A percentile compares a stretch with the other conserved stretches of the same genome.
These are phyloP conservation scores for Taphrina pruni DNA, from an alignment of 1,139 yeast species.

Conservation along the genomic window DNA sequence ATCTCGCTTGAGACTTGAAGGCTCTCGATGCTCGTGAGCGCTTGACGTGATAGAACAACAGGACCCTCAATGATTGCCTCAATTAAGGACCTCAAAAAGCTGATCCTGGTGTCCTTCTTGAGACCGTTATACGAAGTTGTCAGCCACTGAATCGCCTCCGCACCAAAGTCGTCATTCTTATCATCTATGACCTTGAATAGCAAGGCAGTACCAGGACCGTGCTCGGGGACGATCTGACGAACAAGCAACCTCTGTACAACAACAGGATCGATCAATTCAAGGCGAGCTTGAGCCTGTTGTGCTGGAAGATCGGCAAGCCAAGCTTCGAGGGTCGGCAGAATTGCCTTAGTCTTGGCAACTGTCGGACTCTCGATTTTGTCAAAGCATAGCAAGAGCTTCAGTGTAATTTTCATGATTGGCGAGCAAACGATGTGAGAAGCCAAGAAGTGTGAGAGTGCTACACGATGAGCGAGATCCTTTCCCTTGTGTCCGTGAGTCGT, in stretches of 20 bases:
- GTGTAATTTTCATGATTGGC: constrained; percentile 44
- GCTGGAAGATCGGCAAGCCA: constrained; percentile 57
- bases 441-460: constrained; percentile 44
- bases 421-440: constrained; percentile 45
- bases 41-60: constrained; percentile 57
- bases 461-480: constrained; percentile 47
- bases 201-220: constrained; percentile 65
- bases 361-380: constrained; percentile 49
- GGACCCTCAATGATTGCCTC: constrained; percentile 60
- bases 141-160: constrained; percentile 60
- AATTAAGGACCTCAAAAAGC: constrained; percentile 64
- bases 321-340: constrained; percentile 50
- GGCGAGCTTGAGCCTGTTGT: constrained; percentile 12
- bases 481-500: constrained; percentile 42
- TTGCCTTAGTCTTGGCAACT: constrained; percentile 43
- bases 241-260: constrained; percentile 51
- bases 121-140: constrained; percentile 61
- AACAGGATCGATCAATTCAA: constrained; percentile 54
- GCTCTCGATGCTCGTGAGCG: constrained; percentile 61
- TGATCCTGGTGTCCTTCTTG: constrained; percentile 64
- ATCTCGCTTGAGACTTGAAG: constrained; percentile 58
- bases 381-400: constrained; percentile 43
- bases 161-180: constrained; percentile 60
- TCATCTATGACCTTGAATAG: constrained; percentile 59
- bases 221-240: constrained; percentile 61